Base-by-base conservation (phyloP, 148 eudicot genomes). In the Chenopodium album region DNA sequence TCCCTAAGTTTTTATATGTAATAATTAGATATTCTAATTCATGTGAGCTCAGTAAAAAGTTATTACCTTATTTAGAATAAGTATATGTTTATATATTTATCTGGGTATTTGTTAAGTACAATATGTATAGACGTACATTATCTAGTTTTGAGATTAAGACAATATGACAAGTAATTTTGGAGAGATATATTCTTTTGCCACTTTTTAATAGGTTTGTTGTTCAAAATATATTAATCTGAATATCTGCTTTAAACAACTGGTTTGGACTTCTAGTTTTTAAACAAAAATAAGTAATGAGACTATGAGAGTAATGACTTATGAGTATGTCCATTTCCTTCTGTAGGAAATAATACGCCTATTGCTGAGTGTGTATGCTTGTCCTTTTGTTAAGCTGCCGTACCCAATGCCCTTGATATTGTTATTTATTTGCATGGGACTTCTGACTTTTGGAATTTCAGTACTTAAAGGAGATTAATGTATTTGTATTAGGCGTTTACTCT, bases 361-460 rank as follows among this genome's bases (percentile, higher is more conserved):
- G 26, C 28, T 76, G 76, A 83, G 17, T 72, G 14, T 50, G 60
- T 46, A 32, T 44, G 17, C 77, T 37, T 73, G 73, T 64, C 78
- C 37, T 47, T 78, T 73, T 52, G 78, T 73, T 73, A 63, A 46
- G 54, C 23, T 77, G 41, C 28, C 60, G n/a, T 71, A 37, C 19
- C 31, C 56, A 54, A 69, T 19, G 47, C 29, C 37, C 47, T 46
- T 50, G 63, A 79, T 32, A 44, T 28, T 22, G 44, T 20, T 56
- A 23, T 62, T 67, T 71, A 78, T 46, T 71, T 60, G 34, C 37
- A 37, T 71, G 67, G 29, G n/a, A 71, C 71, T 47, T 71, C 32
- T 62, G 85, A 82, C 81, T 82, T 82, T 32, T 12, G 2, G 56
- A 71, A 62, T 54, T 74, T 79, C 79, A 83, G 26, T 23, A 26